Evolutionary conservation across 2,329 filamentous ascomycete species (phyloP), one percentile per base, ranked within the genome.

Genomic region (Hymenotorrendiella dingleyae): DNA sequence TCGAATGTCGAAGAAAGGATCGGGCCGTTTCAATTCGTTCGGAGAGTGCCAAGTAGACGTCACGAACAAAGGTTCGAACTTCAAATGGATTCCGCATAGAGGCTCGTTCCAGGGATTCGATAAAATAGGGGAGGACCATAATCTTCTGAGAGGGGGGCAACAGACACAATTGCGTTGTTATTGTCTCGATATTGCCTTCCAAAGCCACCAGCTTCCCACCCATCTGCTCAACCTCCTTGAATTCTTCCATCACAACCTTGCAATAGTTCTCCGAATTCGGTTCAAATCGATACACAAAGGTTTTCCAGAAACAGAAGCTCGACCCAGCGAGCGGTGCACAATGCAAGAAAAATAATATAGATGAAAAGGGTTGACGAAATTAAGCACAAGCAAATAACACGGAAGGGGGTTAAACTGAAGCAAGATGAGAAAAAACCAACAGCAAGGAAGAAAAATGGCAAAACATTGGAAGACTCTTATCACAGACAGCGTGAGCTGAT

Each of bases 121-220:
- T 40, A 2, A 59, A 43, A 5, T 52, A 38, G 0, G 78, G 77
- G 2, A 83, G 63, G 26, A 80, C 67, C 19, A 81, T 59, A 27
- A 82, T 71, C 43, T 80, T 73, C 0, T 72, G 62, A 1, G 76
- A 82, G 3, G 67, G 69, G 7, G 79, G 79, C 9, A 83, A 68
- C 3, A 82, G 67, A 35, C 71, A 71, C 28, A 82, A 62, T 52
- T 83, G 79, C 3, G 75, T 80, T 19, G 73, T 70, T 22, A 82
- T 67, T 22, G 67, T 63, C 34, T 79, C 71, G 19, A 62, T 54
- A 23, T 74, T 67, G 5, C 79, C 79, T 55, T 82, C 79, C 43
- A 83, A 71, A 48, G 78, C 76, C 40, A 83, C 67, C 40, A 82
- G 61, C 55, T 68, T 74, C 35, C 77, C 76, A 28, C 33, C 32